phyloP scores from a whole-genome alignment of 495 filamentous ascomycete species.

The Trypethelium eluteriae region DNA sequence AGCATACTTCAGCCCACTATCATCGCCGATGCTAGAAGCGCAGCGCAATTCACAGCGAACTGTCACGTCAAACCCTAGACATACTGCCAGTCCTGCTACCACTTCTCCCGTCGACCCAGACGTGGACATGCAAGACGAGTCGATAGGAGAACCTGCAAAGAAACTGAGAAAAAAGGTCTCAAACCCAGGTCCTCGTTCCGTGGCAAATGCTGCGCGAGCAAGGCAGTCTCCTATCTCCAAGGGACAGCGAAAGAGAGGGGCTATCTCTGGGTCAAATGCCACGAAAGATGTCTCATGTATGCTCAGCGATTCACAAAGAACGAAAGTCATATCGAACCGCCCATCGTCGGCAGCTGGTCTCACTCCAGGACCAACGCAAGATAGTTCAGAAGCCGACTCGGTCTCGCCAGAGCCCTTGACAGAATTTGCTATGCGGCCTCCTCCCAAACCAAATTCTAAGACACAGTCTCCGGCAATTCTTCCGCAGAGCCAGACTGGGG shows the following conservation, averaged over 20 bases:
- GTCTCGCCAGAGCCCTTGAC: constrained; percentile 64
- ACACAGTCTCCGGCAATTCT: constrained; percentile 48
- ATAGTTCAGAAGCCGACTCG: constrained; percentile 59
- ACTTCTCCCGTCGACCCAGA: constrained; percentile 32
- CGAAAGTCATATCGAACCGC: constrained; percentile 20
- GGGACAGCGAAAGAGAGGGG: constrained; percentile 58
- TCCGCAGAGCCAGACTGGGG: constrained; percentile 20
- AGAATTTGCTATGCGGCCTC: constrained; percentile 65
- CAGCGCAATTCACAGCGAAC: constrained; percentile 38
- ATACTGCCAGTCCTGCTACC: constrained; percentile 28
- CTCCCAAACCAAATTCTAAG: constrained; percentile 45
- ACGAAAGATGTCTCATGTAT: constrained; percentile 39
- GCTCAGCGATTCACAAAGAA: constrained; percentile 31
- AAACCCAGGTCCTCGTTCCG: constrained; percentile 31
- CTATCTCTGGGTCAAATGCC: constrained; percentile 49
- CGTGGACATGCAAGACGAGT: constrained; percentile 28
- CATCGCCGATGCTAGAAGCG: constrained; percentile 81
- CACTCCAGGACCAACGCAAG: constrained; percentile 29
- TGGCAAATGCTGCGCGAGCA: constrained; percentile 19
- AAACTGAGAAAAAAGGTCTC: constrained; percentile 25
- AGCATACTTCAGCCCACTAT: constrained; percentile 91
- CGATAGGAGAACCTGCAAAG: constrained; percentile 23
- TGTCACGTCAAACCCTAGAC: constrained; percentile 23
- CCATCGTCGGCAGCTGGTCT: constrained; percentile 12
- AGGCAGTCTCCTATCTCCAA: constrained; percentile 84